These are phyloP conservation scores for Pseudoperonospora humuli DNA, from an alignment of 352 stramenopile species.

Conservation along the genomic window DNA sequence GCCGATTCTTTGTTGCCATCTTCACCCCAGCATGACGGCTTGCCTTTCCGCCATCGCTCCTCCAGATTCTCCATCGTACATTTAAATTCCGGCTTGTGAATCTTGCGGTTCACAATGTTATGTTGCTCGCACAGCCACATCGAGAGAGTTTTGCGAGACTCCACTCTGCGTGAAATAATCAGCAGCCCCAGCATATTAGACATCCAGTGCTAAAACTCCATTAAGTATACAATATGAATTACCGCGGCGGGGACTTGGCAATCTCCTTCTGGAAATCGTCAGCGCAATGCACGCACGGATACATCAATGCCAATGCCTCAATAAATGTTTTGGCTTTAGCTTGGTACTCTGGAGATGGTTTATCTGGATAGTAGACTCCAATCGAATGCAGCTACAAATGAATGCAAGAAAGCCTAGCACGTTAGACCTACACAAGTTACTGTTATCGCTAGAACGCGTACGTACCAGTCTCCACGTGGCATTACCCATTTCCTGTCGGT, in stretches of 20 bases:
- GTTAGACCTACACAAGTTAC: background rate
- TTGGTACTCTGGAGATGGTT: constrained; percentile 87
- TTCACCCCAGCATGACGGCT: constrained; percentile 75
- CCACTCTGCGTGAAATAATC: constrained; percentile 39
- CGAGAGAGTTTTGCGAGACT: constrained; percentile 89
- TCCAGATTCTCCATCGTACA: constrained; percentile 92
- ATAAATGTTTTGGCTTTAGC: constrained; percentile 87
- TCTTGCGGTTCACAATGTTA: constrained; percentile 96
- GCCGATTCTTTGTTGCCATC: constrained; percentile 30
- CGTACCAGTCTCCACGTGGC: constrained; percentile 83
- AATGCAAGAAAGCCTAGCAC: background rate
- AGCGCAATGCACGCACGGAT: constrained; percentile 90
- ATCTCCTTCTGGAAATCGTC: constrained; percentile 93
- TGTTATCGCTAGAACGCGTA: constrained; percentile 2
- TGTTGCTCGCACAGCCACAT: constrained; percentile 97
- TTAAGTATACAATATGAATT: constrained; percentile 7
- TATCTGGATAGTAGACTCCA: constrained; percentile 95
- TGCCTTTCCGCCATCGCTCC: constrained; percentile 91
- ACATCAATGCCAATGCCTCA: constrained; percentile 88
- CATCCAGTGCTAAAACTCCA: background rate
- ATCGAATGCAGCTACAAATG: constrained; percentile 83
- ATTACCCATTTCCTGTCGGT: constrained; percentile 79
- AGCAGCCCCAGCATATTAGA: background rate
- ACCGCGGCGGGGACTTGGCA: constrained; percentile 88
- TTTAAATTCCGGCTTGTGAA: constrained; percentile 91